Evolutionary conservation across 176 grass and related monocot genomes (phyloP), one percentile per base, ranked within the genome.

Genomic region (Hyparrhenia diplandra): DNA sequence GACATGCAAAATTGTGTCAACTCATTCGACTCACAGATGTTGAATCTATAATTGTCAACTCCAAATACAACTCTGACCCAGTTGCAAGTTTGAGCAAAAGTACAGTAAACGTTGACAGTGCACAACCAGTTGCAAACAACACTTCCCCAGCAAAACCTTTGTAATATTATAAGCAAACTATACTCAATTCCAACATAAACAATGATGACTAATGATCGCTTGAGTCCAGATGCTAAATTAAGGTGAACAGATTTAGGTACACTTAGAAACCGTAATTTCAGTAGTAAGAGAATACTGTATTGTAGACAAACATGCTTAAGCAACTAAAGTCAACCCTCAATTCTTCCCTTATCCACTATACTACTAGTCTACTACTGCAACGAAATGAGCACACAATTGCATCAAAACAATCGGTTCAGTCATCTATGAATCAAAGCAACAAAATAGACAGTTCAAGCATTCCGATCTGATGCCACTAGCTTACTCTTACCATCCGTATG

Each of bases 401-500:
- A 12, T 7, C 60, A 64, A 57, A 67, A 45, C 21, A 60, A 84
- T 42, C 32, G 73, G 40, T 79, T 12, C 10, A 7, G 13, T 11
- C 4, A 13, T 35, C 23, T 39, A 69, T 42, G 23, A 76, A 43
- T 8, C 17, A 52, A 80, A 75, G 58, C 18, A 64, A 27, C 65
- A 29, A 9, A 67, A 31, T 36, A 28, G 21, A 63, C 49, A 16
- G 20, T 24, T n/a, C 5, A 5, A 34, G 69, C 43, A 23, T 18
- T 61, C 10, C 36, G 29, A 39, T 77, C 11, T 28, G 63, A 63
- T 8, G 32, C 24, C 10, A n/a, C 20, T 34, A 10, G 13, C n/a
- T n/a, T n/a, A n/a, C 10, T 77, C 71, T 81, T 88, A 93, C 91
- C 88, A 55, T 88, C 85, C 2, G 52, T 47, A 24, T 75, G 62